Conservation (phyloP, 495 filamentous ascomycete species). For the Aspergillus nanangensis region DNA sequence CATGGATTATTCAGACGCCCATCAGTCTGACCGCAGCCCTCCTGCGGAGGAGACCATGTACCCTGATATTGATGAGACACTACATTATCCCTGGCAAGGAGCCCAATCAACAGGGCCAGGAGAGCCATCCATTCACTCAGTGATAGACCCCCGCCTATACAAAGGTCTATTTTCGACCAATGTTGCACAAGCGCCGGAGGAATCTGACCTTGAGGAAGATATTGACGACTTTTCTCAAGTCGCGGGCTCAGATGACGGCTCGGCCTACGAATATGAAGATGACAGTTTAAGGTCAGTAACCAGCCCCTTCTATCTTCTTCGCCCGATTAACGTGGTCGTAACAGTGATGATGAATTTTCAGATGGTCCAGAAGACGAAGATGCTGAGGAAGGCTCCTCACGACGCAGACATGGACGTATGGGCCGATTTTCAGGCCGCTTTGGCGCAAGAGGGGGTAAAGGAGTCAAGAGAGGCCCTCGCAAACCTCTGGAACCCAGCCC, state of each 20-base stretch:
- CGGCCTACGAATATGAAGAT: slow-evolving; percentile 21
- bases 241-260: slow-evolving; percentile 18
- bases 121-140: slow-evolving; percentile 19
- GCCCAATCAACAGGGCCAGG: slow-evolving; percentile 9
- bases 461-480: slow-evolving; percentile 60
- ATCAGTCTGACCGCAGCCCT: slow-evolving; percentile 12
- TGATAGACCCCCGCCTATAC: slow-evolving; percentile 41
- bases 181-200: slow-evolving; percentile 5
- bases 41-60: slow-evolving; percentile 24
- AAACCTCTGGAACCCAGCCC: slow-evolving; percentile 66
- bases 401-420: slow-evolving; percentile 30
- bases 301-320: neutral
- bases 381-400: slow-evolving; percentile 22
- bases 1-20: slow-evolving; percentile 21
- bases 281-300: slow-evolving; percentile 15
- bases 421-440: slow-evolving; percentile 39
- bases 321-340: neutral
- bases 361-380: slow-evolving; percentile 23
- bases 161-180: slow-evolving; percentile 18
- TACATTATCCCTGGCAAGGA: slow-evolving; percentile 35
- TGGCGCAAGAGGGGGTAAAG: slow-evolving; percentile 44
- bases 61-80: slow-evolving; percentile 34
- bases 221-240: slow-evolving; percentile 9
- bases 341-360: slow-evolving; percentile 22
- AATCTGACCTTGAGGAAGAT: slow-evolving; percentile 11